Evolutionary conservation across 257 asterid genomes (phyloP).

Genomic region (Fraxinus pennsylvanica): DNA sequence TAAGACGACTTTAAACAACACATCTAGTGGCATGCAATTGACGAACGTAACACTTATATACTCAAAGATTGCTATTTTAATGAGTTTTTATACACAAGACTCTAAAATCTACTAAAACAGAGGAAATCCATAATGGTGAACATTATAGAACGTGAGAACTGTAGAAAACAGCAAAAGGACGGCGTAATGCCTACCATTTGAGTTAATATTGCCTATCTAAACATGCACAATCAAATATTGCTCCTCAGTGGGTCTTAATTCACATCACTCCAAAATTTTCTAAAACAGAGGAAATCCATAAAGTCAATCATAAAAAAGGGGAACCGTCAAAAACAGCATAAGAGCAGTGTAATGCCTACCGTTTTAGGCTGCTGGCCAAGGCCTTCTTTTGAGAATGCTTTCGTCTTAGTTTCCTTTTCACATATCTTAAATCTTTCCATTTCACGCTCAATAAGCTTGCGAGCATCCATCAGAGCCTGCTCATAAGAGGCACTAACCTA

Average conservation of each 20-base stretch:
- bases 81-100: not conserved
- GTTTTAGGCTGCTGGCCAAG: constrained; percentile 98
- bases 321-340: constrained; percentile 15
- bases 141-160: not conserved
- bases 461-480: constrained; percentile 99
- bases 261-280: not conserved
- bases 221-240: constrained; percentile 8
- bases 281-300: constrained; percentile 14
- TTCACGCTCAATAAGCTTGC: constrained; percentile 94
- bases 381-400: constrained; percentile 99
- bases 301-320: constrained; percentile 3
- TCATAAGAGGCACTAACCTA: constrained; percentile 99
- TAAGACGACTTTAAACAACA: constrained; percentile 12
- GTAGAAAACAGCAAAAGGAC: constrained; percentile 16
- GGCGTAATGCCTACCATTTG: constrained; percentile 63
- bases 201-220: constrained; percentile 21
- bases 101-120: not conserved
- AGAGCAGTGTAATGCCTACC: constrained; percentile 47
- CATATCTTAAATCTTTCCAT: constrained; percentile 97
- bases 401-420: constrained; percentile 98
- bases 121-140: constrained; percentile 13
- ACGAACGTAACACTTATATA: not conserved
- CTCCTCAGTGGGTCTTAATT: constrained; percentile 4
- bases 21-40: constrained; percentile 15
- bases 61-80: constrained; percentile 9